Conservation (phyloP, 495 filamentous ascomycete species). For the Talaromyces wortmannii region DNA sequence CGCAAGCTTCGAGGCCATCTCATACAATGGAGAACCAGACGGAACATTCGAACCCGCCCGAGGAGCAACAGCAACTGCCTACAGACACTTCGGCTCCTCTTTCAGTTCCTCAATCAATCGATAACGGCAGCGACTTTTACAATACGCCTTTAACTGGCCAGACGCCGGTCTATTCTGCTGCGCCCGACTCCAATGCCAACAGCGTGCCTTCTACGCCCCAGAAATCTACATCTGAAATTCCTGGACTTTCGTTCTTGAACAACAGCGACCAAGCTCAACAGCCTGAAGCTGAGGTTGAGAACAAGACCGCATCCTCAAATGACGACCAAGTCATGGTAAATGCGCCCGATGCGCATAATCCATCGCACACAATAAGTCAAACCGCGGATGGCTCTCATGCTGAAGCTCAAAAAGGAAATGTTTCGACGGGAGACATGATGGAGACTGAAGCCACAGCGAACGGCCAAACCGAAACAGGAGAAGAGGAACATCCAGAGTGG, state of each 20-base stretch:
- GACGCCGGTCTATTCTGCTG: slow-evolving; percentile 11
- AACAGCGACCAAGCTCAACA: slow-evolving; percentile 11
- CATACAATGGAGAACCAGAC: not conserved
- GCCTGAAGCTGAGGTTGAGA: not conserved
- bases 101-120: slow-evolving; percentile 11
- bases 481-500: slow-evolving; percentile 65
- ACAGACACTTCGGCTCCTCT: not conserved
- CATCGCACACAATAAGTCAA: not conserved
- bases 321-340: not conserved
- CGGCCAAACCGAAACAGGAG: slow-evolving; percentile 14
- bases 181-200: not conserved
- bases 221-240: slow-evolving; percentile 21
- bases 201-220: slow-evolving; percentile 7
- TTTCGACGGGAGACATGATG: slow-evolving; percentile 18
- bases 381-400: not conserved
- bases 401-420: not conserved
- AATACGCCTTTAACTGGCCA: slow-evolving; percentile 26
- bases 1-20: not conserved
- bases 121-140: slow-evolving; percentile 37
- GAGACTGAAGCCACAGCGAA: slow-evolving; percentile 21
- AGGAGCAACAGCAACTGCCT: not conserved
- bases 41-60: not conserved
- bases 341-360: not conserved
- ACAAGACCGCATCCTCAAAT: not conserved
- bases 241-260: slow-evolving; percentile 32